Conservation (phyloP, 345 rosid species). For the Citrus medica region DNA sequence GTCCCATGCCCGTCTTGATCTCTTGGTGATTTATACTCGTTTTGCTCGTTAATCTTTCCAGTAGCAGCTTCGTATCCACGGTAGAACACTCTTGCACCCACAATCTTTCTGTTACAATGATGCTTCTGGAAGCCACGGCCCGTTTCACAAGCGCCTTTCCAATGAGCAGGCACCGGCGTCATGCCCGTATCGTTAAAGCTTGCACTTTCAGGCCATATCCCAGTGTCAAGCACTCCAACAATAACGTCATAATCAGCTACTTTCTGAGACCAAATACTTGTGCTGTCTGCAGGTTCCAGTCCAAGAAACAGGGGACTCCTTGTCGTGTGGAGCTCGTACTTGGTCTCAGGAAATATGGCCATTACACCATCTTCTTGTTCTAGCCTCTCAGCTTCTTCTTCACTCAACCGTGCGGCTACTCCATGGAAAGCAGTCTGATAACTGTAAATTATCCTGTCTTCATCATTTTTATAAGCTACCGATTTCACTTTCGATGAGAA, state of each 20-base stretch:
- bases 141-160: constrained; percentile 71
- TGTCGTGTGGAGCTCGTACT: constrained; percentile 68
- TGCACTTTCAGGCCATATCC: constrained; percentile 76
- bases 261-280: constrained; percentile 44
- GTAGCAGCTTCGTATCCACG: constrained; percentile 64
- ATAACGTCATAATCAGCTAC: constrained; percentile 58
- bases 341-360: constrained; percentile 52
- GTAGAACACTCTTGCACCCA: constrained; percentile 65
- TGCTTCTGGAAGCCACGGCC: constrained; percentile 48
- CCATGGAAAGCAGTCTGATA: constrained; percentile 66
- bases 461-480: constrained; percentile 27
- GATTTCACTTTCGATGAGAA: constrained; percentile 65
- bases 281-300: constrained; percentile 42
- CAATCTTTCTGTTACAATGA: constrained; percentile 64
- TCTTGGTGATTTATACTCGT: constrained; percentile 68
- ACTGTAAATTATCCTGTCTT: constrained; percentile 60
- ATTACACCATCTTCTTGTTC: constrained; percentile 51
- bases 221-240: constrained; percentile 77
- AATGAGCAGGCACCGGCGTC: constrained; percentile 49
- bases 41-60: constrained; percentile 50
- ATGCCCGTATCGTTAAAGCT: constrained; percentile 67
- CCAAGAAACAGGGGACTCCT: constrained; percentile 76
- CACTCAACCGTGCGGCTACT: constrained; percentile 52
- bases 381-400: constrained; percentile 57
- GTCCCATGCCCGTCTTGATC: constrained; percentile 85